Evolutionary conservation across 805 yeast species (phyloP).

Genomic region (Barnettozyma wickerhamii): DNA sequence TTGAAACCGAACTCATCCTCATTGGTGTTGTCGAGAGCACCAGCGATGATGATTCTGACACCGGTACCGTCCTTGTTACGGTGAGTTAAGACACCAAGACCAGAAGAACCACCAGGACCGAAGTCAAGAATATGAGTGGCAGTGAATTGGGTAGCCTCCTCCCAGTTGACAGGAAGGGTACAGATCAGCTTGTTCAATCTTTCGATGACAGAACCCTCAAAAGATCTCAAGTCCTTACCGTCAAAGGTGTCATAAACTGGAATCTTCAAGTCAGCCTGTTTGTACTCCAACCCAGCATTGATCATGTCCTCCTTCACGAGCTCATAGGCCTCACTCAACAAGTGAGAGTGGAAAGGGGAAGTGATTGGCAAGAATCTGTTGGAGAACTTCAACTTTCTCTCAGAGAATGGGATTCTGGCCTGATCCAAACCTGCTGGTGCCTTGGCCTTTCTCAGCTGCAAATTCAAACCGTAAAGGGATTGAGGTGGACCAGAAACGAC

Average conservation of each 20-base stretch:
- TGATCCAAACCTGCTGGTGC: slow-evolving; percentile 94
- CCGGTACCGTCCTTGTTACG: slow-evolving; percentile 99
- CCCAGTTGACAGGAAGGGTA: slow-evolving; percentile 93
- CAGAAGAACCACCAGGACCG: slow-evolving; percentile 99
- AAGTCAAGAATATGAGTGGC: slow-evolving; percentile 92
- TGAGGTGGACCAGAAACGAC: slow-evolving; percentile 98
- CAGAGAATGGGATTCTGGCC: slow-evolving; percentile 88
- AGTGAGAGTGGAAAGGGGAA: slow-evolving; percentile 94
- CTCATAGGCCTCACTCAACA: slow-evolving; percentile 68
- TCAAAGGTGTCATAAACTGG: slow-evolving; percentile 90
- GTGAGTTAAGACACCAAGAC: slow-evolving; percentile 93
- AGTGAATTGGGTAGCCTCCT: slow-evolving; percentile 71
- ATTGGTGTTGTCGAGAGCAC: slow-evolving; percentile 68
- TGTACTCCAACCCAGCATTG: slow-evolving; percentile 53
- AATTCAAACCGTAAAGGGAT: slow-evolving; percentile 91
- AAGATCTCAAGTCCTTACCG: slow-evolving; percentile 71
- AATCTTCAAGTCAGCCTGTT: slow-evolving; percentile 52
- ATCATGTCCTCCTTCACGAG: slow-evolving; percentile 62
- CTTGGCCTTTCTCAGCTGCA: slow-evolving; percentile 88
- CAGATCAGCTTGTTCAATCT: slow-evolving; percentile 83
- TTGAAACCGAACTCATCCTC: slow-evolving; percentile 93
- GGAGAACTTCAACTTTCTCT: slow-evolving; percentile 90
- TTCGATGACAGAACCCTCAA: slow-evolving; percentile 49
- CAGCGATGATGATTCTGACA: slow-evolving; percentile 89
- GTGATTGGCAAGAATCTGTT: slow-evolving; percentile 93